Conservation (phyloP, 768 basidiomycete genomes). For the Tephrocybe sp. region DNA sequence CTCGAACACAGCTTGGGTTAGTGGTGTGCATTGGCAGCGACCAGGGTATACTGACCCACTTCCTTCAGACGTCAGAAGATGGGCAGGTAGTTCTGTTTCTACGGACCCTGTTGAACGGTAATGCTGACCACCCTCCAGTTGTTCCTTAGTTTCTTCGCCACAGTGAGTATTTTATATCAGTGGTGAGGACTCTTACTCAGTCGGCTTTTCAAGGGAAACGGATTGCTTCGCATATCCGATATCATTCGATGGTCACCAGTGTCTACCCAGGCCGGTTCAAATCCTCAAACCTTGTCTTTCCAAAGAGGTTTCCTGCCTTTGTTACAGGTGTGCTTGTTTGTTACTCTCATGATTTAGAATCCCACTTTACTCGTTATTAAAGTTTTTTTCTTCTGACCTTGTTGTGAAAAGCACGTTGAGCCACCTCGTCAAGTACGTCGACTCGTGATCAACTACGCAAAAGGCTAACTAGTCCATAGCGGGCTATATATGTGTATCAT, state of each 20-base stretch:
- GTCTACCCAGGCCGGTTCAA: slow-evolving; percentile 35
- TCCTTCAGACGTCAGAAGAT: slow-evolving; percentile 42
- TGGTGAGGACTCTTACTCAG: neutral
- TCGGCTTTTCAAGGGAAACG: slow-evolving; percentile 41
- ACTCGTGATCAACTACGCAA: no score
- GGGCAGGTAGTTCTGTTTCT: slow-evolving; percentile 41
- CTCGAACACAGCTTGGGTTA: slow-evolving; percentile 43
- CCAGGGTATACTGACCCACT: slow-evolving; percentile 5
- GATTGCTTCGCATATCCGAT: slow-evolving; percentile 48
- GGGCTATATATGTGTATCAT: slow-evolving; percentile 45
- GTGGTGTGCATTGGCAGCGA: neutral
- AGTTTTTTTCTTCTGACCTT: slow-evolving; percentile 63
- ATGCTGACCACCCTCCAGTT: slow-evolving; percentile 20
- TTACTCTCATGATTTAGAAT: neutral
- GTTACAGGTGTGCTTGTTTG: slow-evolving; percentile 38
- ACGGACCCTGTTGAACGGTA: neutral
- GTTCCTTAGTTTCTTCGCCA: slow-evolving; percentile 38
- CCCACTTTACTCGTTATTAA: neutral
- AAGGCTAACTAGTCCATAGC: slow-evolving; percentile 33
- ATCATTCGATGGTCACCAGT: slow-evolving; percentile 48
- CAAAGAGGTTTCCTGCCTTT: slow-evolving; percentile 56
- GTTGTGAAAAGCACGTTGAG: slow-evolving; percentile 56
- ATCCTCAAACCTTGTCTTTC: slow-evolving; percentile 46
- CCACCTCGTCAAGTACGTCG: slow-evolving; percentile 49
- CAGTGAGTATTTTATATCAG: slow-evolving; percentile 29